Percentiles rank a stretch among this genome's conserved stretches.
These are phyloP conservation scores for Talinum fruticosum DNA, from an alignment of 148 eudicot genomes.

Conservation along the genomic window DNA sequence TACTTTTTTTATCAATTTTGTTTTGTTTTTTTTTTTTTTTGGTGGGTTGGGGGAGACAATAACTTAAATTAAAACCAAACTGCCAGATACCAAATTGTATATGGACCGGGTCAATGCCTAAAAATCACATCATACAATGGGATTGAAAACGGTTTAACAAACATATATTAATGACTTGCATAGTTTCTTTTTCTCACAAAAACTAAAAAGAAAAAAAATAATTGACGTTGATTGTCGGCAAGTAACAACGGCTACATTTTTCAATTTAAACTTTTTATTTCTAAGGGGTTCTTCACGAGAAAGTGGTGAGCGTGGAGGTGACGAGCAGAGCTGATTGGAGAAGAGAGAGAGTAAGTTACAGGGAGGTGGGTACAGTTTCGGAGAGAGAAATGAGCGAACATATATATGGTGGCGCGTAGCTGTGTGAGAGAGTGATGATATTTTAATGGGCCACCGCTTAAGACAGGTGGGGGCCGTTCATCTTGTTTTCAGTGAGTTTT, in stretches of 20 bases:
- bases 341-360: not conserved
- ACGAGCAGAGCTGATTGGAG: not conserved
- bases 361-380: not conserved
- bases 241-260: not conserved
- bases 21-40: too few relatives aligned
- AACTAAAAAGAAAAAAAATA: too few relatives aligned
- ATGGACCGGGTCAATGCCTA: too few relatives aligned
- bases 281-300: not conserved
- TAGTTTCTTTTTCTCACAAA: not conserved
- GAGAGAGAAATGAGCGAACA: not conserved
- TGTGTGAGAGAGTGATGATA: not conserved
- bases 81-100: too few relatives aligned
- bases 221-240: not conserved
- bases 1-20: too few relatives aligned
- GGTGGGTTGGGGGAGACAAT: too few relatives aligned
- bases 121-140: too few relatives aligned
- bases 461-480: not conserved
- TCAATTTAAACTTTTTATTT: not conserved
- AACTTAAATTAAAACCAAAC: too few relatives aligned
- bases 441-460: not conserved
- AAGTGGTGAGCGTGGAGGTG: not conserved
- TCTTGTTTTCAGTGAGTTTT: not conserved
- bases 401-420: not conserved
- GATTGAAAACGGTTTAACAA: too few relatives aligned
- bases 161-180: too few relatives aligned